Base-by-base conservation (phyloP, 75 land plant genomes). In the Selaginella tamariscina region DNA sequence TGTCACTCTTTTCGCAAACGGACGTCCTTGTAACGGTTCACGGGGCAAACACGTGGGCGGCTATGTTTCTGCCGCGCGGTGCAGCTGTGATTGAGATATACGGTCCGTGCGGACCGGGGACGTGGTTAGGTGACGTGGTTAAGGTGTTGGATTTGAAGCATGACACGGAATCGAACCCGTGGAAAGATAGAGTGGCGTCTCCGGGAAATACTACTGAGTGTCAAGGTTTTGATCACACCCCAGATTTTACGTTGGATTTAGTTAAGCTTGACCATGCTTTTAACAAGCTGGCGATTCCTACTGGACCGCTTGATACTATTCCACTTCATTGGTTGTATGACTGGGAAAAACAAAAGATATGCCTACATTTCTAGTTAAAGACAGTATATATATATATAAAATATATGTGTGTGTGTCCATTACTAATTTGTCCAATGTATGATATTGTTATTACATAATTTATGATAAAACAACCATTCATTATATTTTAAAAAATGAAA, bases 101-200 rank as follows among this genome's bases (percentile, higher is more conserved):
- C 44, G 78, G 78, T 26, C 75, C 78, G 1, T 77, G 78, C 32
- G 78, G 74, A 1, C 74, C 68, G 26, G 74, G 74, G 78, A 56
- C 62, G 8, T 59, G 62, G 62, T 9, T 59, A 2, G 26, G n/a
- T 5, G 21, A 21, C 26, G 26, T 59, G 8, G 62, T n/a, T 5
- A 59, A 9, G 21, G 62, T 23, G 5, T n/a, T 59, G 8, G 62
- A 26, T 21, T 23, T 59, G 2, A 59, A 59, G 62, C 62, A 59
- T n/a, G 62, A 59, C 26, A 26, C 26, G 23, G n/a, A 5, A n/a
- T 59, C 62, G 26, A 59, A 59, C 28, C 2, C 44, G 9, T 67
- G 56, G 32, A 18, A 2, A 33, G 68, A 30, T 20, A 31, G 1
- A n/a, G 68, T 67, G 68, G 26, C 39, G 22, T 30, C 56, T 32